These are phyloP conservation scores for Medicago arabica DNA, from an alignment of 306 rosid species.

Conservation along the genomic window DNA sequence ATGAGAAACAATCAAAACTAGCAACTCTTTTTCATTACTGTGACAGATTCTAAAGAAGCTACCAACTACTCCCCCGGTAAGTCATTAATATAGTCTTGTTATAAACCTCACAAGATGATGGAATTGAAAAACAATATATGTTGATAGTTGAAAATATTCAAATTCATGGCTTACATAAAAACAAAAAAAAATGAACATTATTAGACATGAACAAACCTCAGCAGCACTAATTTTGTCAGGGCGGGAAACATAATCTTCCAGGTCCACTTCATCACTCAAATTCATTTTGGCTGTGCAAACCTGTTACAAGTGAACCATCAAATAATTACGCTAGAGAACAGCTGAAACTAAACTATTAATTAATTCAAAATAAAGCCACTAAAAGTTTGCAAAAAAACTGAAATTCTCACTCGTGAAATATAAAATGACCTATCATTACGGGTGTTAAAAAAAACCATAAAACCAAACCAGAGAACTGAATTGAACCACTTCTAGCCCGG, in stretches of 20 bases:
- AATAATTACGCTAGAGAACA: slow-evolving; percentile 24
- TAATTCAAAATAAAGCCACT: neutral
- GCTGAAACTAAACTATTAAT: neutral
- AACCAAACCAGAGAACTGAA: too few relatives aligned
- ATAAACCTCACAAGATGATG: slow-evolving; percentile 21
- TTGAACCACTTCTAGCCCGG: too few relatives aligned
- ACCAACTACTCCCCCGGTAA: neutral
- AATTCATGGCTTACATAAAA: neutral
- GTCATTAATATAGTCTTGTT: slow-evolving; percentile 2
- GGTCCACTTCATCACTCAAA: slow-evolving; percentile 93
- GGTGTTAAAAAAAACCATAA: too few relatives aligned
- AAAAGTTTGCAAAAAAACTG: slow-evolving; percentile 29
- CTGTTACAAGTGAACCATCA: slow-evolving; percentile 47
- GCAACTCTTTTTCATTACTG: slow-evolving; percentile 1
- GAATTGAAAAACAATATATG: neutral
- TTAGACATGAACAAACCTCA: slow-evolving; percentile 70
- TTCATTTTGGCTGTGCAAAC: slow-evolving; percentile 99
- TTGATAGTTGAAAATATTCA: neutral
- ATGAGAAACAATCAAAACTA: slow-evolving; percentile 6
- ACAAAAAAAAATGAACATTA: slow-evolving; percentile 8
- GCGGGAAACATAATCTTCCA: slow-evolving; percentile 98
- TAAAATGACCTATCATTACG: neutral
- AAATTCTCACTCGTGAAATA: slow-evolving; percentile 12
- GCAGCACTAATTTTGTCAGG: slow-evolving; percentile 99
- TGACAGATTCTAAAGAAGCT: slow-evolving; percentile 19